Conservation (phyloP, 1,139 yeast species). For the Martiniozyma asiatica region DNA sequence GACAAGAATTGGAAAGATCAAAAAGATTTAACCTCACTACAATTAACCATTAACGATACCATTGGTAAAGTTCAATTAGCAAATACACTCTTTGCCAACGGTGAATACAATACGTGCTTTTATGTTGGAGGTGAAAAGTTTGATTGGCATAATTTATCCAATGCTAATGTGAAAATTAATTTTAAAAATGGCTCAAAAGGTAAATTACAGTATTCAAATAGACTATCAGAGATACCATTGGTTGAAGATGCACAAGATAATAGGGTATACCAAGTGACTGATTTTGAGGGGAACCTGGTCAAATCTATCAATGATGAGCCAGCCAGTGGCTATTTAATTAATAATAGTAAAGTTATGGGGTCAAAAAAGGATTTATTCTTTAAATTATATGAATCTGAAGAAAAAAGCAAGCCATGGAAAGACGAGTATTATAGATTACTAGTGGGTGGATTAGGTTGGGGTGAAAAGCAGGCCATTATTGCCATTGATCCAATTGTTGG, state of each 20-base stretch:
- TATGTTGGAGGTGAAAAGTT: slow-evolving; percentile 5
- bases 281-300: slow-evolving; percentile 35
- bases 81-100: slow-evolving; percentile 20
- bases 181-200: neutral
- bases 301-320: slow-evolving; percentile 34
- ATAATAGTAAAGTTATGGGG: slow-evolving; percentile 30
- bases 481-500: slow-evolving; percentile 20
- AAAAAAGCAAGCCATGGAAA: slow-evolving; percentile 3
- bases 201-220: slow-evolving; percentile 7
- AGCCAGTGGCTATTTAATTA: slow-evolving; percentile 36
- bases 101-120: slow-evolving; percentile 16
- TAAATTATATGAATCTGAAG: slow-evolving; percentile 9
- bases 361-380: slow-evolving; percentile 26
- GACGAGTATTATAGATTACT: slow-evolving; percentile 13
- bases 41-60: slow-evolving; percentile 4
- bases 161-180: slow-evolving; percentile 2
- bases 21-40: slow-evolving; percentile 3
- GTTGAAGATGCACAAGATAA: slow-evolving; percentile 7
- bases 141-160: slow-evolving; percentile 7
- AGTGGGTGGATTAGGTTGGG: slow-evolving; percentile 23
- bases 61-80: slow-evolving; percentile 12
- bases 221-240: slow-evolving; percentile 11
- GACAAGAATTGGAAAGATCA: slow-evolving; percentile 16
- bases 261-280: slow-evolving; percentile 25
- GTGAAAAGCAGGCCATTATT: slow-evolving; percentile 20